These are phyloP conservation scores for Brettanomyces custersianus DNA, from an alignment of 805 yeast genomes.

Conservation along the genomic window DNA sequence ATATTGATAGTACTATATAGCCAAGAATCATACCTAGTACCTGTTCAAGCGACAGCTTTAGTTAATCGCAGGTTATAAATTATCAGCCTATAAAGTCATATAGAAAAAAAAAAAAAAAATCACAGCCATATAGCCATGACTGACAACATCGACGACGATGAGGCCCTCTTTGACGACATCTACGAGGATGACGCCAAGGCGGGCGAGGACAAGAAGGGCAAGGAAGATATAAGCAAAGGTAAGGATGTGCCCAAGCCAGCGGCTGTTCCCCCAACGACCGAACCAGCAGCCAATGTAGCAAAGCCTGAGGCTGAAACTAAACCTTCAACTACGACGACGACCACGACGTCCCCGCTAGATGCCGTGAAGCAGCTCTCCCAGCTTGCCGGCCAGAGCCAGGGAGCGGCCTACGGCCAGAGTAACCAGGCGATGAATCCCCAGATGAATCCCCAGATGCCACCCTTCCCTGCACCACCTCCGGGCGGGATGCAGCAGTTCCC, in stretches of 20 bases:
- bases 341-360: constrained; percentile 6
- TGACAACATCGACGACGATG: constrained; percentile 72
- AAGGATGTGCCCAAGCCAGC: not conserved
- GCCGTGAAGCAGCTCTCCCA: constrained; percentile 3
- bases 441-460: constrained; percentile 14
- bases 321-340: constrained; percentile 4
- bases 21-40: no score
- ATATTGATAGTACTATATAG: no score
- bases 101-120: not conserved
- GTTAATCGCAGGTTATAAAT: no score
- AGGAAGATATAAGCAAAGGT: not conserved
- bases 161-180: constrained; percentile 88
- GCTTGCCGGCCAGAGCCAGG: not conserved
- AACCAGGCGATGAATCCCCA: constrained; percentile 8
- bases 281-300: constrained; percentile 6
- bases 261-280: constrained; percentile 8
- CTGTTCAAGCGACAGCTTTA: no score
- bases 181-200: constrained; percentile 33
- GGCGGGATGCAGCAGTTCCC: not conserved
- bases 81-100: no score
- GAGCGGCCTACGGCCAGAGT: not conserved
- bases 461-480: constrained; percentile 1
- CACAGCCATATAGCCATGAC: constrained; percentile 35
- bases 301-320: constrained; percentile 2
- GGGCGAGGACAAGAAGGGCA: constrained; percentile 10